Conservation (phyloP, 2,329 filamentous ascomycete genomes). For the Xylaria multiplex region DNA sequence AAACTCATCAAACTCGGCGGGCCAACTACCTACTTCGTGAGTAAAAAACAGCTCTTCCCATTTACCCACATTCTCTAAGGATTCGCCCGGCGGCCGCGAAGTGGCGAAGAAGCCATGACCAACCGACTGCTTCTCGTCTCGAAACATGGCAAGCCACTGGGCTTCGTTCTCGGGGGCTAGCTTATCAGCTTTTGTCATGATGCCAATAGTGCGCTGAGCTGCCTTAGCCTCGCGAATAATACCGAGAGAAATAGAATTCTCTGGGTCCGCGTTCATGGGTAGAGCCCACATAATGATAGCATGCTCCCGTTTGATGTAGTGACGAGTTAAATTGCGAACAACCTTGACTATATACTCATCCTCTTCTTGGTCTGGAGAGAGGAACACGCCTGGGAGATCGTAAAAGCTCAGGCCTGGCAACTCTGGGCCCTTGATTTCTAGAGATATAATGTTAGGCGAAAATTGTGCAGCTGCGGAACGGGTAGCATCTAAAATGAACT, state of each 20-base stretch:
- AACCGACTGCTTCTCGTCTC: conserved; percentile 68
- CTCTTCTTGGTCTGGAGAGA: conserved; percentile 69
- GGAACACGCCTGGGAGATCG: conserved; percentile 85
- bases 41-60: conserved; percentile 66
- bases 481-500: conserved; percentile 48
- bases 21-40: conserved; percentile 56
- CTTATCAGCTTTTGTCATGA: conserved; percentile 87
- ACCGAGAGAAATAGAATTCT: conserved; percentile 76
- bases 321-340: conserved; percentile 74
- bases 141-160: conserved; percentile 73
- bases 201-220: conserved; percentile 71
- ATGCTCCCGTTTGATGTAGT: conserved; percentile 75
- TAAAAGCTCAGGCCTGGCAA: conserved; percentile 83
- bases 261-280: conserved; percentile 80
- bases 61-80: conserved; percentile 61
- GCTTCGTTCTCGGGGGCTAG: conserved; percentile 61
- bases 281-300: conserved; percentile 82
- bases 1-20: conserved; percentile 58
- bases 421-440: conserved; percentile 77
- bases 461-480: conserved; percentile 32
- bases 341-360: conserved; percentile 77
- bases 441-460: conserved; percentile 76
- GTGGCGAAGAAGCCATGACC: conserved; percentile 84
- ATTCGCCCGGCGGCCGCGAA: conserved; percentile 68
- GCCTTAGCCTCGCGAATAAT: conserved; percentile 69